Conservation (phyloP, 2,329 filamentous ascomycete species). For the Colletotrichum echinochloae region DNA sequence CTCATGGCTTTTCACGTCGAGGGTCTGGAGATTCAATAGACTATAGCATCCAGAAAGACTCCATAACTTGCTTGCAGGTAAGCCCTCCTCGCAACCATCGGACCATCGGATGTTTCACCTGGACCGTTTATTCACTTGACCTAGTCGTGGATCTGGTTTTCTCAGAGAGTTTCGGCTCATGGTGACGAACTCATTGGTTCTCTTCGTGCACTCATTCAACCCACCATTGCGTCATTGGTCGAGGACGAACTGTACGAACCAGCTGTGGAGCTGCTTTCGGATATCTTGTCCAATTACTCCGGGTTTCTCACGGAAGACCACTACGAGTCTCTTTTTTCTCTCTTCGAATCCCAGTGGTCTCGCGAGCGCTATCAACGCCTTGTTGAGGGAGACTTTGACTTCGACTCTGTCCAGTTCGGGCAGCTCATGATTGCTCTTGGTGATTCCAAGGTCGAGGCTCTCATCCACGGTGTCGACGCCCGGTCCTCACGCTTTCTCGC, state of each 20-base stretch:
- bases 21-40: slow-evolving; percentile 44
- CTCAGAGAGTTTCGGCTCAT: slow-evolving; percentile 71
- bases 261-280: slow-evolving; percentile 73
- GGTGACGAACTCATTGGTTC: slow-evolving; percentile 68
- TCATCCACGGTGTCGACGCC: slow-evolving; percentile 66
- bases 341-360: slow-evolving; percentile 73
- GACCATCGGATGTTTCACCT: background rate
- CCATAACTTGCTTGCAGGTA: slow-evolving; percentile 73
- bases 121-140: slow-evolving; percentile 15
- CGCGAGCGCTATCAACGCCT: slow-evolving; percentile 66
- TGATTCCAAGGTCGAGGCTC: slow-evolving; percentile 70
- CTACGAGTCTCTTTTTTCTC: slow-evolving; percentile 65
- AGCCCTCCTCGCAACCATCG: slow-evolving; percentile 26
- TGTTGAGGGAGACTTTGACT: slow-evolving; percentile 70
- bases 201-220: slow-evolving; percentile 69
- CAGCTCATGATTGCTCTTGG: slow-evolving; percentile 76
- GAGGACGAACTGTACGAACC: slow-evolving; percentile 69
- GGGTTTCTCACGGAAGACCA: slow-evolving; percentile 71
- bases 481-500: slow-evolving; percentile 66
- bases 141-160: slow-evolving; percentile 80
- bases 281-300: slow-evolving; percentile 74
- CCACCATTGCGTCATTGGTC: slow-evolving; percentile 71
- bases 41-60: slow-evolving; percentile 61
- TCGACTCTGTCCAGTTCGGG: slow-evolving; percentile 74
- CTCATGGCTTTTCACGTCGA: slow-evolving; percentile 48